Base-by-base conservation (phyloP, 805 yeast genomes). In the Komagataella pastoris region DNA sequence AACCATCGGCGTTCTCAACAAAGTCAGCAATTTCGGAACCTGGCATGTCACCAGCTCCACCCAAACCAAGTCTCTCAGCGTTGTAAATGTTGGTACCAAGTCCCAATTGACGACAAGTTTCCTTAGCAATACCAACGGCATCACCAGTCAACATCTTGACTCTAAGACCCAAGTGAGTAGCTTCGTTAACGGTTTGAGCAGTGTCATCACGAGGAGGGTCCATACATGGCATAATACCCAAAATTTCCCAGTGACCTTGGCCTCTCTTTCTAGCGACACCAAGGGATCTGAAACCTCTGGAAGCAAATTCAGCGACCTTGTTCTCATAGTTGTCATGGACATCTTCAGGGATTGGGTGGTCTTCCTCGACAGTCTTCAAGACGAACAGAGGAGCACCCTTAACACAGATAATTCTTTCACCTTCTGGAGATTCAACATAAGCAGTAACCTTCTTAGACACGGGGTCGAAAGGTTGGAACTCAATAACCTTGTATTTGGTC, bases 221-320 rank as follows among this genome's bases (percentile, higher is more conserved):
- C 90, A 87, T 85, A 77, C 96, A 88, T 73, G 97, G 97, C 96
- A 89, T 88, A 71, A 89, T 90, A 71, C 97, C 97, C 67, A 89
- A 77, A 63, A 89, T 88, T 76, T 89, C 96, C 96, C 96, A 89
- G 82, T 87, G 95, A 65, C 95, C 95, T 74, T 88, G 96, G 75
- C 95, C 96, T 79, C 95, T 83, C 88, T 88, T 88, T 81, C 97
- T 87, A 59, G 97, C 97, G 77, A 89, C 96, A 84, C 97, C 97
- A 70, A 89, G 79, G 66, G 97, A 89, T 76, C 97, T 81, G 91
- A 88, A 89, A 81, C 97, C 97, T 82, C 96, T 85, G 64, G 95
- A 83, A 68, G 97, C 97, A 70, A 89, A 88, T 76, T 89, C 97
- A 67, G 96, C 96, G 65, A 89, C 97, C 74, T 88, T 88, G 82